phyloP scores from a whole-genome alignment of 106 monocot genomes.

The Acanthochlamys bracteata region DNA sequence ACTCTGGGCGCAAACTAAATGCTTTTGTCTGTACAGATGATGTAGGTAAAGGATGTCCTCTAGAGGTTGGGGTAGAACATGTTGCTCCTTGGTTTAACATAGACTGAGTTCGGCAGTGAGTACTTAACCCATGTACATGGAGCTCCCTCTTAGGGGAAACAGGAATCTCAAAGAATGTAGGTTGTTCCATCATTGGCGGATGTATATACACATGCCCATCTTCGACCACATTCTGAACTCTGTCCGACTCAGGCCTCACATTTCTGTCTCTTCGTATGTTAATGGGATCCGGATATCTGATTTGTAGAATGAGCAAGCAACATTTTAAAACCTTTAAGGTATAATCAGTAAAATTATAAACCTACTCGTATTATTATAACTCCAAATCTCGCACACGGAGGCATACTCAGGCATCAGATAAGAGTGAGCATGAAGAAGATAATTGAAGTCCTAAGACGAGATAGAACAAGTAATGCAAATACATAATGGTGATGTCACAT shows the following conservation, averaged over 20 bases:
- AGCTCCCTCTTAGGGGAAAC: slow-evolving; percentile 38
- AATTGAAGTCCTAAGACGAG: too few relatives aligned
- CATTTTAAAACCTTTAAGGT: background rate
- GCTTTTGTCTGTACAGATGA: slow-evolving; percentile 39
- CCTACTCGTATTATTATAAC: background rate
- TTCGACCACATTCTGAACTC: slow-evolving; percentile 24
- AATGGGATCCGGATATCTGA: slow-evolving; percentile 41
- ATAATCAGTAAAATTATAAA: background rate
- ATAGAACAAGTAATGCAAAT: too few relatives aligned
- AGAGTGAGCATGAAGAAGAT: too few relatives aligned
- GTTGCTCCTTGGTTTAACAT: slow-evolving; percentile 22
- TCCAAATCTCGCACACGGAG: too few relatives aligned
- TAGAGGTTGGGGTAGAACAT: slow-evolving; percentile 26
- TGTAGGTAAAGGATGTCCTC: slow-evolving; percentile 26
- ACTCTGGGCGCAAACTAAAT: slow-evolving; percentile 27
- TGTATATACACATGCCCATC: slow-evolving; percentile 13
- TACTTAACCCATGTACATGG: slow-evolving; percentile 6
- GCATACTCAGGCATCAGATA: too few relatives aligned
- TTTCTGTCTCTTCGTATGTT: slow-evolving; percentile 30
- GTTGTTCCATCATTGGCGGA: slow-evolving; percentile 27
- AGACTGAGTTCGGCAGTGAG: slow-evolving; percentile 13
- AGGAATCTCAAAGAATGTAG: slow-evolving; percentile 22
- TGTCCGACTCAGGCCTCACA: slow-evolving; percentile 14
- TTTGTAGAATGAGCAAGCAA: slow-evolving; percentile 11
- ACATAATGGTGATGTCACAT: too few relatives aligned